These are phyloP conservation scores for Scolecobasidium constrictum DNA, from an alignment of 2,329 filamentous ascomycete species.

Conservation along the genomic window DNA sequence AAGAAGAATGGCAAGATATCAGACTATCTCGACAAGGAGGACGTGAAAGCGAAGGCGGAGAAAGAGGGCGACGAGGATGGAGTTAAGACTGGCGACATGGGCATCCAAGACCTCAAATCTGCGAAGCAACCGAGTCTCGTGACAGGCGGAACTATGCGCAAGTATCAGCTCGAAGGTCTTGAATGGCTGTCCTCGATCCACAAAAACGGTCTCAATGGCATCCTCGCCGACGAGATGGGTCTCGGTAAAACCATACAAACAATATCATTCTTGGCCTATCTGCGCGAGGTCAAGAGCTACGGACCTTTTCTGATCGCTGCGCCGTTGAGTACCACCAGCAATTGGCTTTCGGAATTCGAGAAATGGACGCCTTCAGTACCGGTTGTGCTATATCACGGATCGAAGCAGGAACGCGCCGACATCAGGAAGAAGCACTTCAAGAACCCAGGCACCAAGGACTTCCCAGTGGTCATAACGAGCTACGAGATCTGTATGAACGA, in stretches of 20 bases:
- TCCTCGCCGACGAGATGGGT: slow-evolving; percentile 90
- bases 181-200: slow-evolving; percentile 81
- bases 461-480: slow-evolving; percentile 86
- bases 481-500: slow-evolving; percentile 96
- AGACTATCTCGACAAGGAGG: slow-evolving; percentile 49
- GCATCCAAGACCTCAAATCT: slow-evolving; percentile 60
- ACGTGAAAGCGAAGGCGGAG: slow-evolving; percentile 42
- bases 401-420: slow-evolving; percentile 61
- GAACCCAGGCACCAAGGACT: slow-evolving; percentile 57
- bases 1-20: slow-evolving; percentile 39
- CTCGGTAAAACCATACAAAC: slow-evolving; percentile 87
- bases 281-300: slow-evolving; percentile 77
- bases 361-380: slow-evolving; percentile 86
- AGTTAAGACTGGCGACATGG: slow-evolving; percentile 48
- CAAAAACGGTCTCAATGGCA: slow-evolving; percentile 86
- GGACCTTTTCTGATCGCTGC: slow-evolving; percentile 88
- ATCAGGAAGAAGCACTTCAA: slow-evolving; percentile 66
- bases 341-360: slow-evolving; percentile 91
- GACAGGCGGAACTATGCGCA: slow-evolving; percentile 79
- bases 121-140: slow-evolving; percentile 79
- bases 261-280: slow-evolving; percentile 74
- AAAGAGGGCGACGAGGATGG: slow-evolving; percentile 47
- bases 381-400: slow-evolving; percentile 83
- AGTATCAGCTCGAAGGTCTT: slow-evolving; percentile 86
- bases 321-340: slow-evolving; percentile 81